Base-by-base conservation (phyloP, 169 alveolate species). In the Plasmodium fragile region DNA sequence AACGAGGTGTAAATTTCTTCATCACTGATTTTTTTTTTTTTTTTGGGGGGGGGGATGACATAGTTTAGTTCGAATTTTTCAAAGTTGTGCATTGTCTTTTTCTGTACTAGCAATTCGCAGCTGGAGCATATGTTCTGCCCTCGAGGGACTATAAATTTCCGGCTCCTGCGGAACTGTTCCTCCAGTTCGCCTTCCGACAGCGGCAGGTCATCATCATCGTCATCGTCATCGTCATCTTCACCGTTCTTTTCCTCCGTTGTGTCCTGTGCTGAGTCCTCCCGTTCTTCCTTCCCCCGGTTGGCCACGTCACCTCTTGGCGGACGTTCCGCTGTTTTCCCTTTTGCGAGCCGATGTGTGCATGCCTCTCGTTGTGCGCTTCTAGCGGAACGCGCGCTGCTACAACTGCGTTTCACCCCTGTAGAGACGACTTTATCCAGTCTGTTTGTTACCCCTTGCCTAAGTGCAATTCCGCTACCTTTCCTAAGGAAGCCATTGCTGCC, bases 21-120 rank as follows among this genome's bases (percentile, higher is more conserved):
- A 2, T 85, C 43, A 30, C 25, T 52, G 16, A 75, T 1, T 72
- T 84, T 85, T 73, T 53, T 85, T 18, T 53, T 85, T 18, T 73
- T 85, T 73, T 84, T 84, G 49, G 32, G 30, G 75, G 84, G 41
- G 41, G 55, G 85, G 34, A 85, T 52, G 25, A 75, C 93, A 85
- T 85, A 85, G 69, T 85, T 85, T 69, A 85, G 41, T 75, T 85
- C 93, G 25, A 85, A 85, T 0, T 53, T 85, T 85, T 85, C 93
- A 85, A 69, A 85, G 34, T 30, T 73, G 77, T 85, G 71, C 11
- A 85, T 13, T 49, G 69, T 36, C 39, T 85, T 75, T 73, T 85
- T 85, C 22, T 75, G 70, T 73, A 85, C 39, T 30, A 85, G 25
- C n/a, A 32, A 39, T 49, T 75, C 70, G 59, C 93, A 85, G 41